phyloP scores from a whole-genome alignment of 768 basidiomycete genomes.

The Candolleomyces aberdarensis region DNA sequence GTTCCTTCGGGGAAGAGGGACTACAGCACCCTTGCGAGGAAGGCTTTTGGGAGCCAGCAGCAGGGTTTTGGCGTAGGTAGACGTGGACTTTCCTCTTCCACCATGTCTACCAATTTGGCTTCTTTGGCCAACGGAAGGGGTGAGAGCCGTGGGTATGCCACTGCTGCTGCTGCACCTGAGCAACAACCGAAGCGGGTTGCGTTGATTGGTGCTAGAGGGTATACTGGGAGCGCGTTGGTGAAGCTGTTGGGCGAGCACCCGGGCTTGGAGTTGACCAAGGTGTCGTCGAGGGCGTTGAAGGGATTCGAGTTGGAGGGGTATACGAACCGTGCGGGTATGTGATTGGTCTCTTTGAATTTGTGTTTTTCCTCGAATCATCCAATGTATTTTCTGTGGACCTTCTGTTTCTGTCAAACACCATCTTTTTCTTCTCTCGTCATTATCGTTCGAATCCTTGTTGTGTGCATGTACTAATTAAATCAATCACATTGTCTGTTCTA shows the following conservation, averaged over 20 bases:
- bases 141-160: neutral
- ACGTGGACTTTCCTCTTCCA: conserved; percentile 69
- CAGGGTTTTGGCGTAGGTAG: conserved; percentile 46
- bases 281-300: conserved; percentile 92
- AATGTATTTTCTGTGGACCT: neutral
- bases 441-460: neutral
- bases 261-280: conserved; percentile 85
- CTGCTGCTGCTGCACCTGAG: neutral
- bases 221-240: conserved; percentile 91
- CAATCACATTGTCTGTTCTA: conserved; percentile 1
- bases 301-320: conserved; percentile 80
- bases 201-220: conserved; percentile 94
- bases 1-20: conserved; percentile 43
- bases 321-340: conserved; percentile 31
- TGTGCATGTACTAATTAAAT: conserved; percentile 1
- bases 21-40: conserved; percentile 57
- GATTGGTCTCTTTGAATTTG: neutral
- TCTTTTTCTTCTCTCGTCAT: neutral
- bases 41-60: conserved; percentile 19
- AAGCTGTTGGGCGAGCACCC: conserved; percentile 88
- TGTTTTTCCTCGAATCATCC: neutral
- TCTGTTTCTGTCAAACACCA: too few species aligned
- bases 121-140: conserved; percentile 39
- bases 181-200: conserved; percentile 78
- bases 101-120: conserved; percentile 32